Conservation (phyloP, 2,329 filamentous ascomycete genomes). For the Diaporthe amygdali region DNA sequence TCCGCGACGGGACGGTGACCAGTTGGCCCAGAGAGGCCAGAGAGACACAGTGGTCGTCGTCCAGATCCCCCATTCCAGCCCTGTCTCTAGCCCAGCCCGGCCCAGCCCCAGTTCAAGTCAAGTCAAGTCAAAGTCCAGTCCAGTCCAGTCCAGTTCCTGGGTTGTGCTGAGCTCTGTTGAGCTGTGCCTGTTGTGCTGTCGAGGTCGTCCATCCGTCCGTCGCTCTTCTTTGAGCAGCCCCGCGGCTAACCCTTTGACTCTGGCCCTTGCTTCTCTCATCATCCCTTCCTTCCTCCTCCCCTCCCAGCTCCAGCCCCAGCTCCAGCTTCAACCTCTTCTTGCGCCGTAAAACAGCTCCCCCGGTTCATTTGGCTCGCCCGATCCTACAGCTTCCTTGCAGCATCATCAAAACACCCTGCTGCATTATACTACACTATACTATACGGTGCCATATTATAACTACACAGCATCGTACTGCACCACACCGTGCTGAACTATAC, state of each 20-base stretch:
- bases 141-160: not conserved
- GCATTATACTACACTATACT: not conserved
- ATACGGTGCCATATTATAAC: not conserved
- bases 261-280: not conserved
- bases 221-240: not conserved
- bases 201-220: not conserved
- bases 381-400: not conserved
- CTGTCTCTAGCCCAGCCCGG: not conserved
- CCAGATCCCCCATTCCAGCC: conserved; percentile 3
- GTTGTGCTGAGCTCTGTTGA: not conserved
- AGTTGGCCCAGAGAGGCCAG: conserved; percentile 5
- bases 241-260: conserved; percentile 1
- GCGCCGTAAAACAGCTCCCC: conserved; percentile 2
- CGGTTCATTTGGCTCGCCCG: not conserved
- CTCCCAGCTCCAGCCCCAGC: not conserved
- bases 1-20: conserved; percentile 14
- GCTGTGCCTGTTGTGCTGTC: not conserved
- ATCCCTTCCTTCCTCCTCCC: not conserved
- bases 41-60: too few relatives aligned
- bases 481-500: not conserved
- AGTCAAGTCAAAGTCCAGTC: not conserved
- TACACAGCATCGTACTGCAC: not conserved
- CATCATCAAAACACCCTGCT: not conserved
- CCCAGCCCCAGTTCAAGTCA: not conserved
- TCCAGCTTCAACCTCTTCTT: not conserved